Evolutionary conservation across 2,329 filamentous ascomycete species (phyloP).

Genomic region (Ophiocordyceps camponoti-saundersi): DNA sequence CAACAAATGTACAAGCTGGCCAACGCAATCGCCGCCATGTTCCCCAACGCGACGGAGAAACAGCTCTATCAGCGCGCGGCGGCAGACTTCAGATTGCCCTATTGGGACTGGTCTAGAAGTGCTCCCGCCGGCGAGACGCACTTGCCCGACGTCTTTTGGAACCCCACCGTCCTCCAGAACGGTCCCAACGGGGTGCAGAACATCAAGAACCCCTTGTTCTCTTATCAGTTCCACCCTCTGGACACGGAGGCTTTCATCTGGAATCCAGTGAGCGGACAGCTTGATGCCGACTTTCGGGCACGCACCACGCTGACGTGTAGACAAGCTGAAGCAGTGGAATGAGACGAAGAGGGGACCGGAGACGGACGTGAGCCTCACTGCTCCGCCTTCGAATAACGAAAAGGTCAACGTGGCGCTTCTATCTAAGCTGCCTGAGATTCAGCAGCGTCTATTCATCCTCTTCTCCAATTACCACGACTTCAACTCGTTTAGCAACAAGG

Average conservation of each 20-base stretch:
- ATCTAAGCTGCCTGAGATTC: conserved; percentile 32
- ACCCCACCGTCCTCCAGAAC: conserved; percentile 31
- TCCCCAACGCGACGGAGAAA: conserved; percentile 26
- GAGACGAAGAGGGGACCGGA: conserved; percentile 42
- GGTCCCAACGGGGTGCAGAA: conserved; percentile 37
- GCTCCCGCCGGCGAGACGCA: conserved; percentile 30
- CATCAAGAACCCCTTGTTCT: conserved; percentile 46
- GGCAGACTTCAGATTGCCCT: conserved; percentile 34
- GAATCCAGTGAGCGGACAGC: conserved; percentile 31
- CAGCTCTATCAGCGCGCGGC: conserved; percentile 33
- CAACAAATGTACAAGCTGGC: conserved; percentile 19
- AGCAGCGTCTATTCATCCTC: conserved; percentile 49
- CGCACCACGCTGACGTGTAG: not conserved
- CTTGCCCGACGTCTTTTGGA: conserved; percentile 26
- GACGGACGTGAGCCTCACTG: conserved; percentile 9
- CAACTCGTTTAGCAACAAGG: conserved; percentile 52
- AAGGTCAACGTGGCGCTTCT: conserved; percentile 28
- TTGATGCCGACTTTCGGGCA: not conserved
- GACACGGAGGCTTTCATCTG: conserved; percentile 40
- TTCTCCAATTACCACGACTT: conserved; percentile 53
- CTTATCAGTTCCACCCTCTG: conserved; percentile 43
- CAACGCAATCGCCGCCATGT: conserved; percentile 28
- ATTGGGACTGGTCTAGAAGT: conserved; percentile 39
- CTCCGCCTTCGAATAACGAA: conserved; percentile 38
- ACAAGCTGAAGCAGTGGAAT: conserved; percentile 39